These are phyloP conservation scores for Amanita brunnescens DNA, from an alignment of 768 basidiomycete genomes.

Conservation along the genomic window DNA sequence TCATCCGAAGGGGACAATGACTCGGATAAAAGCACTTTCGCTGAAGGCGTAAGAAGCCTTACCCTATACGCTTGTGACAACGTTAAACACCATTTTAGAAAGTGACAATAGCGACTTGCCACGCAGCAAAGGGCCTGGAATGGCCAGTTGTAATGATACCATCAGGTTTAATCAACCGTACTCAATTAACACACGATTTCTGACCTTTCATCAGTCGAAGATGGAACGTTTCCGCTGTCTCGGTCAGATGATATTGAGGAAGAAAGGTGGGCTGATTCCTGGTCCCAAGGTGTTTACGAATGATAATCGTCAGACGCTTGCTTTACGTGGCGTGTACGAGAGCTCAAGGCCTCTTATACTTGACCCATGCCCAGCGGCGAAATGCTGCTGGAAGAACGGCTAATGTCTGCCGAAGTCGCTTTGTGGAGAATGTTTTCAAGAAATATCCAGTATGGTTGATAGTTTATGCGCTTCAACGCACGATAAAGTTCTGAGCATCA, in stretches of 20 bases:
- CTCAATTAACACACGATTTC: neutral
- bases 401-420: slow-evolving; percentile 44
- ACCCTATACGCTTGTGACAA: neutral
- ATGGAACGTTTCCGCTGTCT: slow-evolving; percentile 68
- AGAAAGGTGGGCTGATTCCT: slow-evolving; percentile 46
- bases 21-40: slow-evolving; percentile 26
- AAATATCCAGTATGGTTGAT: slow-evolving; percentile 1
- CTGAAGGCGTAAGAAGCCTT: slow-evolving; percentile 19
- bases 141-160: slow-evolving; percentile 88
- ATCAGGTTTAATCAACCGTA: slow-evolving; percentile 34
- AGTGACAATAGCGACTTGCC: slow-evolving; percentile 80
- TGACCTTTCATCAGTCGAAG: slow-evolving; percentile 42
- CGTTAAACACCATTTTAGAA: slow-evolving; percentile 33
- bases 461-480: neutral
- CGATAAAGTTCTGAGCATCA: neutral
- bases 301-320: slow-evolving; percentile 44
- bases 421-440: slow-evolving; percentile 35
- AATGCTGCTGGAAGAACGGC: slow-evolving; percentile 49
- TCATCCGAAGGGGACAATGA: slow-evolving; percentile 70
- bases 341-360: slow-evolving; percentile 63
- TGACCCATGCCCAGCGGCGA: slow-evolving; percentile 40
- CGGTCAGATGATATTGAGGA: slow-evolving; percentile 71
- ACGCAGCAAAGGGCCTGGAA: slow-evolving; percentile 86
- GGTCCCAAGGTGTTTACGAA: neutral
- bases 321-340: slow-evolving; percentile 88